Percentiles rank a stretch among this genome's conserved stretches.
Evolutionary conservation across 371 early-diverging fungal species (phyloP).

Genomic region (Apophysomyces ossiformis): DNA sequence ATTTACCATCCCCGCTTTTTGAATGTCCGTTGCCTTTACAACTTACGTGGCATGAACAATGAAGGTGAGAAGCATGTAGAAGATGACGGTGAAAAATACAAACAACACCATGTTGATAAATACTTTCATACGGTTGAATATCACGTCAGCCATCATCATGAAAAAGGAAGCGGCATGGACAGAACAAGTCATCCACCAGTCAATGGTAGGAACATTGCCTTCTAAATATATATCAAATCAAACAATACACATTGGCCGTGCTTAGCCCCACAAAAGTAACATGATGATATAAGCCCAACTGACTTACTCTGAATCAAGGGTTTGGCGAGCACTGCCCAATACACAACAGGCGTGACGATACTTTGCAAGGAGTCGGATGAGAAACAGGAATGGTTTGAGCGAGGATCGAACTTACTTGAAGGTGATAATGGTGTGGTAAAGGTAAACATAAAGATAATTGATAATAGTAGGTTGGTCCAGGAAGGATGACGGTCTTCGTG

Average conservation of each 20-base stretch:
- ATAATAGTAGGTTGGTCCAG: conserved; percentile 38
- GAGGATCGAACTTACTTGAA: conserved; percentile 43
- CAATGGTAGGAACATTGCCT: conserved; percentile 8
- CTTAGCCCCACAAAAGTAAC: too few species aligned
- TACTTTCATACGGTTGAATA: conserved; percentile 53
- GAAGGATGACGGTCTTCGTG: conserved; percentile 30
- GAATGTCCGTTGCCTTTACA: not conserved
- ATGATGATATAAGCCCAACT: not conserved
- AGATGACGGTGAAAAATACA: conserved; percentile 38
- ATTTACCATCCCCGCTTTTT: not conserved
- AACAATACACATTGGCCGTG: too few species aligned
- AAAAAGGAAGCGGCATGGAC: conserved; percentile 60
- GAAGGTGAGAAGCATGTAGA: conserved; percentile 59
- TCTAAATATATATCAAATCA: not conserved
- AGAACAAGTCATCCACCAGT: conserved; percentile 49
- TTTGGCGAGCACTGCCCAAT: conserved; percentile 43
- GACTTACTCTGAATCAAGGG: not conserved
- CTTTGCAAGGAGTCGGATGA: conserved; percentile 19
- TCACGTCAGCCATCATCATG: conserved; percentile 54
- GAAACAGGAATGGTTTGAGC: conserved; percentile 1
- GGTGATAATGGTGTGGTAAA: conserved; percentile 47
- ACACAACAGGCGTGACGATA: conserved; percentile 64
- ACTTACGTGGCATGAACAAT: conserved; percentile 49
- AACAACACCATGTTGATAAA: conserved; percentile 44
- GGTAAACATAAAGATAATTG: conserved; percentile 48